Evolutionary conservation across 2,329 filamentous ascomycete species (phyloP), one percentile per base, ranked within the genome.

Genomic region (Fusarium penzigii): DNA sequence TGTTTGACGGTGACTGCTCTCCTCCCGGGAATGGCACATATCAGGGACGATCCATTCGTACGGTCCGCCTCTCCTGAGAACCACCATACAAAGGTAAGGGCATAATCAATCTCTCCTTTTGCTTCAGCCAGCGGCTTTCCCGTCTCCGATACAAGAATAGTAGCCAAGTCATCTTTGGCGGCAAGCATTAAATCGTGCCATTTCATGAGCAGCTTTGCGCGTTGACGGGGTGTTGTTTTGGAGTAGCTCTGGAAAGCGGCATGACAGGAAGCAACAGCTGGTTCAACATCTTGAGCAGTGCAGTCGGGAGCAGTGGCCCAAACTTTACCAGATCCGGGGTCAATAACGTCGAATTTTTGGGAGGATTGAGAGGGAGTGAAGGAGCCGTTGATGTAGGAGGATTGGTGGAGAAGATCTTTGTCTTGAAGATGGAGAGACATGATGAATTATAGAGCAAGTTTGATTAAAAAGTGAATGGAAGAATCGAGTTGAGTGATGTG

Each of bases 1-100:
- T 72, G 69, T 52, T 92, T 92, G 63, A 92, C 80, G 0, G 86
- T 88, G 60, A 92, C 82, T 11, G 87, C 78, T 12, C 88, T 77
- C 6, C 88, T 76, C 32, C 84, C 83, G 0, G 88, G 83, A 0
- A 82, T 72, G 0, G 87, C 75, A 1, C 85, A 80, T 2, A 77
- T 76, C 45, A 84, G 80, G 5, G 87, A 78, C 0, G 79, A 79
- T 17, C 88, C 88, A 75, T 64, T 85, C 17, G 76, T 59, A 7
- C 56, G 44, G 16, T 58, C 42, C 70, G 78, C 76, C 63, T 80
- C 78, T 41, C 76, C 75, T 3, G 78, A 70, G 56, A 84, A 84
- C 81, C 81, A 85, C 72, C 78, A 80, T 2, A 76, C 74, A 61
- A 84, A 83, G 3, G 74, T 71, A 0, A 74, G 66, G 3, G 78